These are phyloP conservation scores for Thymus quinquecostatus DNA, from an alignment of 257 asterid genomes.

Conservation along the genomic window DNA sequence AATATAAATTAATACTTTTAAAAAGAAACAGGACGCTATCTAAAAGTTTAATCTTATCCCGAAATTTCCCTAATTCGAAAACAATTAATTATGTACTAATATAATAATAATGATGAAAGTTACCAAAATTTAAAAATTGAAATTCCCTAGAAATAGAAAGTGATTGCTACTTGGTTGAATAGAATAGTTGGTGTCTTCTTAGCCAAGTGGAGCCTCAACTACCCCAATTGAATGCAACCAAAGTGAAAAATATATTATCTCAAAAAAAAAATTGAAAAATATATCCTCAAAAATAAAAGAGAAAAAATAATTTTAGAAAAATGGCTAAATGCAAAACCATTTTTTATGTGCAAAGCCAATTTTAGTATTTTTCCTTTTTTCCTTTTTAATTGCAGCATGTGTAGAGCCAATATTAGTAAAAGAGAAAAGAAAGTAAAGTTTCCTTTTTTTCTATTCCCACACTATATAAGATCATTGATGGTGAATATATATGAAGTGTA, in stretches of 20 bases:
- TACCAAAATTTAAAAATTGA: not conserved
- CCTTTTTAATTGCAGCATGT: not conserved
- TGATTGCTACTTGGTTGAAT: slow-evolving; percentile 8
- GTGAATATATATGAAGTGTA: not conserved
- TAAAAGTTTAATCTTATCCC: not conserved
- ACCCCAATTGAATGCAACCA: not conserved
- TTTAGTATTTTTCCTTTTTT: not conserved
- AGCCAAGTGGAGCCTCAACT: slow-evolving; percentile 21
- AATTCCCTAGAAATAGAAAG: not conserved
- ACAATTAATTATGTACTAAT: too few relatives aligned
- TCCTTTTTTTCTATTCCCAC: too few relatives aligned
- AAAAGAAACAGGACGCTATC: too few relatives aligned
- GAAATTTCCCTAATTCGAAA: not conserved
- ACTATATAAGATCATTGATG: too few relatives aligned
- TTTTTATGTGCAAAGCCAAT: not conserved
- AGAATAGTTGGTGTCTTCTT: not conserved
- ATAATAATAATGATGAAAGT: not conserved
- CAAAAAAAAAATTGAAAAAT: not conserved
- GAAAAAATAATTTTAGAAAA: not conserved
- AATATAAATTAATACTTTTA: too few relatives aligned
- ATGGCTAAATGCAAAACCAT: not conserved
- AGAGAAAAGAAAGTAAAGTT: too few relatives aligned
- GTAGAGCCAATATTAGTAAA: too few relatives aligned
- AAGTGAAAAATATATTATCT: too few relatives aligned
- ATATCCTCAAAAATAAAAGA: not conserved